Conservation (phyloP, 768 basidiomycete species). For the Coprinopsis marcescibilis region DNA sequence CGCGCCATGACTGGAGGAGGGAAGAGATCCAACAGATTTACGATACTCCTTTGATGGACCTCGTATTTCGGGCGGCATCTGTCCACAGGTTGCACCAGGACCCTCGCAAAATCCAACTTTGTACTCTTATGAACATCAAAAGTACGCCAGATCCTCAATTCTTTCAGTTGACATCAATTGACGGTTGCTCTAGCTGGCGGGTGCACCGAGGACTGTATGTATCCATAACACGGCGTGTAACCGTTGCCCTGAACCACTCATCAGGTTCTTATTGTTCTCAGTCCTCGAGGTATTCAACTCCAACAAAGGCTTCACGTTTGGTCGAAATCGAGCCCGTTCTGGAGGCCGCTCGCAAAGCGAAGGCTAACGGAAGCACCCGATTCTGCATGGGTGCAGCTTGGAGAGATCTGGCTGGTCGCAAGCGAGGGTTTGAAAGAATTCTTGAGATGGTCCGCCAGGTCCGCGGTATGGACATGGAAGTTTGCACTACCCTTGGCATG, state of each 20-base stretch:
- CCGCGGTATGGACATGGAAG: slow-evolving; percentile 97
- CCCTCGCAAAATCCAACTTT: slow-evolving; percentile 87
- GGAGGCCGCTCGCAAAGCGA: slow-evolving; percentile 88
- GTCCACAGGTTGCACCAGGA: slow-evolving; percentile 86
- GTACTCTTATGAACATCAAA: slow-evolving; percentile 98
- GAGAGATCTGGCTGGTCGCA: slow-evolving; percentile 90
- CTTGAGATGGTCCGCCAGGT: slow-evolving; percentile 87
- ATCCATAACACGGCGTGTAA: neutral
- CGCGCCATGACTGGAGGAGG: slow-evolving; percentile 67
- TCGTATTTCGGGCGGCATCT: slow-evolving; percentile 79
- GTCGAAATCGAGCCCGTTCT: slow-evolving; percentile 90
- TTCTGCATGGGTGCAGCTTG: slow-evolving; percentile 99
- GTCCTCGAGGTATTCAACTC: slow-evolving; percentile 86
- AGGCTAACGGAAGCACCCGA: slow-evolving; percentile 92
- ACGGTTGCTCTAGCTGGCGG: slow-evolving; percentile 66
- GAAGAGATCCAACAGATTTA: slow-evolving; percentile 83
- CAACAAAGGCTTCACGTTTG: slow-evolving; percentile 83
- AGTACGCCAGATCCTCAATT: slow-evolving; percentile 46
- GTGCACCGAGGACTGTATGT: slow-evolving; percentile 90
- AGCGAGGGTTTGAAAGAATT: slow-evolving; percentile 90
- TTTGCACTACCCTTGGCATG: slow-evolving; percentile 99
- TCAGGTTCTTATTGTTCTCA: slow-evolving; percentile 96
- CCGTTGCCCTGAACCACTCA: slow-evolving; percentile 3
- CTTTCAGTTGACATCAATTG: slow-evolving; percentile 11
- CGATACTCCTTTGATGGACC: slow-evolving; percentile 79